Base-by-base conservation (phyloP, 1,139 yeast species). In the Debaryomyces nepalensis region DNA sequence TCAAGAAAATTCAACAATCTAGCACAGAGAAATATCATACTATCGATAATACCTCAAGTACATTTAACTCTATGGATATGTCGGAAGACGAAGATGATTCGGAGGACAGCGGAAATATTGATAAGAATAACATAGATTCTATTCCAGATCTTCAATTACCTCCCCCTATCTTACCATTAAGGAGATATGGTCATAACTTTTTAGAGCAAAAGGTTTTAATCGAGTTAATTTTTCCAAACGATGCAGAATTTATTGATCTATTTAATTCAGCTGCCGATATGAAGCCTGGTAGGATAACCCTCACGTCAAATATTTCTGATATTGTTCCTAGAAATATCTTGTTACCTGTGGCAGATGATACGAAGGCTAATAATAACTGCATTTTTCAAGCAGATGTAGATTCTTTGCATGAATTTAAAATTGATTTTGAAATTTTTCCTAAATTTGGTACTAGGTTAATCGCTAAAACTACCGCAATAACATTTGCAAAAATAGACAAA, bases 151-250 rank as follows among this genome's bases (percentile, higher is more conserved):
- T 93, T 44, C 82, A 90, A 26, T 73, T 93, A 43, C 99, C 99
- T 1, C 99, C 99, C 0, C 99, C 99, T 8, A 89, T 93, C 41
- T 81, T 93, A 38, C 99, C 99, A 0, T 70, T 93, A 42, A 77
- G 97, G 55, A 78, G 96, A 52, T 93, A 93, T 58, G 99, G 99
- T 6, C 99, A 93, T 66, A 93, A 90, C 63, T 93, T 90, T 67
- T 69, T 93, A 56, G 98, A 93, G 57, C 88, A 85, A 58, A 89
- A 87, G 57, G 89, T 88, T 3, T 81, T 90, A 51, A 77, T 93
- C 26, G 96, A 91, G 58, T 68, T 93, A 35, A 75, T 81, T 3
- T 82, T 83, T 47, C 79, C 89, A 1, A 77, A 76, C 29, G 76
- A 81, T 41, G 52, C 65, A 1, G 73, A 77, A 39, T 77, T 84